A percentile compares a stretch with the other conserved stretches of the same genome.
phyloP scores from a whole-genome alignment of 164 flowering plant genomes.

The Protea cynaroides region DNA sequence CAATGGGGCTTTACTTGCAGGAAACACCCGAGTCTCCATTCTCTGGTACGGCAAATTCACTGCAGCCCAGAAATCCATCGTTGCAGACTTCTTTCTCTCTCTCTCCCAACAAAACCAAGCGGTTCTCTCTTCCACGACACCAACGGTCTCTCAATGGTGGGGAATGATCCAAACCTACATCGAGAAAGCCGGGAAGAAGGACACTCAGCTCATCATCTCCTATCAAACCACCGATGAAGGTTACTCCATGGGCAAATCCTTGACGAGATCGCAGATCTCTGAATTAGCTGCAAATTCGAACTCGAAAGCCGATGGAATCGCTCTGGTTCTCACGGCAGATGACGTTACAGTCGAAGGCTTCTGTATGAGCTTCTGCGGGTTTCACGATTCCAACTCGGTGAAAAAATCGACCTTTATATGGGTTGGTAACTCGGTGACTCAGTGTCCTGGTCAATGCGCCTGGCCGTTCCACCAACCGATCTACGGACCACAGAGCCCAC shows the following conservation, averaged over 20 bases:
- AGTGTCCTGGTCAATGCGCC: constrained; percentile 23
- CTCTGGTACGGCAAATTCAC: constrained; percentile 46
- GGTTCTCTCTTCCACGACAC: constrained; percentile 2
- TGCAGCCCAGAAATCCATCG: constrained; percentile 35
- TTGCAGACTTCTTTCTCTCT: constrained; percentile 38
- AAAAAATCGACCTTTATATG: constrained; percentile 2
- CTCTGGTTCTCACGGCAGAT: too few species aligned
- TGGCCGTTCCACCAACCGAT: constrained; percentile 28
- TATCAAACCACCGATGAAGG: constrained; percentile 25
- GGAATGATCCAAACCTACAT: constrained; percentile 18
- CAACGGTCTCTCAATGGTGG: constrained; percentile 37
- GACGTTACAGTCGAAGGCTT: too few species aligned
- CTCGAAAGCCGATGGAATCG: neutral
- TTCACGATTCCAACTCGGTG: too few species aligned
- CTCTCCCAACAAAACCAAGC: constrained; percentile 15
- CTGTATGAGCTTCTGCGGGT: too few species aligned
- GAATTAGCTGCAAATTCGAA: constrained; percentile 18
- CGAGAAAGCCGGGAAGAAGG: constrained; percentile 20
- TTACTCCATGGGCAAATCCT: constrained; percentile 32
- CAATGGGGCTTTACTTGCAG: constrained; percentile 38
- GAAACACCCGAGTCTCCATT: constrained; percentile 29
- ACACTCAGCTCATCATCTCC: constrained; percentile 6
- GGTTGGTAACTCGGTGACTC: constrained; percentile 23
- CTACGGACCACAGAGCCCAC: constrained; percentile 22
- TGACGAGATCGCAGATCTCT: constrained; percentile 24